Conservation (phyloP, 768 basidiomycete genomes). For the Rhizopogon salebrosus region DNA sequence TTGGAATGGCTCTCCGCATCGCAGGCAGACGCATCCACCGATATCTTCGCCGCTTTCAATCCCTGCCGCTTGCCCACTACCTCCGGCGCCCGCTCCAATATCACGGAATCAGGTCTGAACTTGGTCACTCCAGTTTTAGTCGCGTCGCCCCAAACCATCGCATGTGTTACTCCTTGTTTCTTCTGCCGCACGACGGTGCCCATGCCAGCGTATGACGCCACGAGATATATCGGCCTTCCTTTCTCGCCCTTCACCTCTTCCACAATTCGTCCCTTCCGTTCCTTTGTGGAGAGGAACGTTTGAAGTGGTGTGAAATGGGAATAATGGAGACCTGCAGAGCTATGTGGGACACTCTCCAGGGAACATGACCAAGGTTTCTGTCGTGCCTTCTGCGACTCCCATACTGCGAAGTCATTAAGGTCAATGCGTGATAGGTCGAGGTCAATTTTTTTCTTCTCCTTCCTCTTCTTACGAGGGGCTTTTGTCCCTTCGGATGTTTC, state of each 20-base stretch:
- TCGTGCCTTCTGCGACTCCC: constrained; percentile 10
- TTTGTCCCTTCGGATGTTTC: constrained; percentile 10
- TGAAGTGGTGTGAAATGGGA: constrained; percentile 49
- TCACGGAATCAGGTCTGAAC: constrained; percentile 22
- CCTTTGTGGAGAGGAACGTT: constrained; percentile 41
- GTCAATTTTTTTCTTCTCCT: no score
- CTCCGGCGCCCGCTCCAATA: constrained; percentile 34
- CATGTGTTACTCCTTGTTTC: constrained; percentile 10
- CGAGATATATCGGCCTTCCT: constrained; percentile 7
- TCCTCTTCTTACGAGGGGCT: not conserved
- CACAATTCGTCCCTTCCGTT: constrained; percentile 57
- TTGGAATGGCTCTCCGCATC: constrained; percentile 24
- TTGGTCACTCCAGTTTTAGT: constrained; percentile 23
- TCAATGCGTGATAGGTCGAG: constrained; percentile 23
- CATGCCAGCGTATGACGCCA: constrained; percentile 30
- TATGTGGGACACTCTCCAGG: constrained; percentile 66
- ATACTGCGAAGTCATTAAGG: constrained; percentile 35
- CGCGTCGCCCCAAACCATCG: constrained; percentile 26
- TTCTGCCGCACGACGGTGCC: constrained; percentile 16
- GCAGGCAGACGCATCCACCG: constrained; percentile 25
- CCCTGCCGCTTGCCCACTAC: constrained; percentile 43
- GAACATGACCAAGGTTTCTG: constrained; percentile 18
- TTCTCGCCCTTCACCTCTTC: constrained; percentile 21
- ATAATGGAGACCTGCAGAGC: constrained; percentile 58
- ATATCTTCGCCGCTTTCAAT: constrained; percentile 31